A percentile compares a stretch with the other conserved stretches of the same genome.
These are phyloP conservation scores for Letharia lupina DNA, from an alignment of 495 filamentous ascomycete genomes.

Conservation along the genomic window DNA sequence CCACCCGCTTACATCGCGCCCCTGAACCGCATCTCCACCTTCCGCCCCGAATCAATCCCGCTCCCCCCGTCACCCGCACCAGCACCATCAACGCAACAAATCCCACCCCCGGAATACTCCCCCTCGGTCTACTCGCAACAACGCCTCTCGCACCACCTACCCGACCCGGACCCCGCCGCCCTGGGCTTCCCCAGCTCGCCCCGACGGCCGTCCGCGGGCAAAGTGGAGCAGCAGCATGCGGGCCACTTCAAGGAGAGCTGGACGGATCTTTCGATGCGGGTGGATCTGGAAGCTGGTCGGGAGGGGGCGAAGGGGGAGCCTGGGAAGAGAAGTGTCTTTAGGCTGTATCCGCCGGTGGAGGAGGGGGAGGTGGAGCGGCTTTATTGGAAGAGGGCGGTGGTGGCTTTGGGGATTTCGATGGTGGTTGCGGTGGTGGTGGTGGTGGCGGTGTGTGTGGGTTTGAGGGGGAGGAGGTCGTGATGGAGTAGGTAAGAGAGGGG, in stretches of 20 bases:
- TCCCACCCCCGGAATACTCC: not conserved
- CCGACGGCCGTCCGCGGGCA: not conserved
- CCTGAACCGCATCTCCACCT: not conserved
- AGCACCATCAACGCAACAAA: not conserved
- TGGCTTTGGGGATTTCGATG: not conserved
- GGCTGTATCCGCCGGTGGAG: not conserved
- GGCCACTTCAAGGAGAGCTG: not conserved
- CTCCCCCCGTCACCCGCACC: not conserved
- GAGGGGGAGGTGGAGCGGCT: not conserved
- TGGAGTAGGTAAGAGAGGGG: not conserved
- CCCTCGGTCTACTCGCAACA: not conserved
- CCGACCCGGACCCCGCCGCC: too few species aligned
- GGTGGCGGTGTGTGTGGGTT: not conserved
- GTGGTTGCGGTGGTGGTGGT: not conserved
- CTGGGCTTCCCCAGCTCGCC: not conserved
- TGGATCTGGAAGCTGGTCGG: not conserved
- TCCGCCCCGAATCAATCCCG: too few species aligned
- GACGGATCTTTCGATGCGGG: not conserved
- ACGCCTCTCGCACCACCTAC: not conserved
- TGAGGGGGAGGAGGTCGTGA: not conserved
- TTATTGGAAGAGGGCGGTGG: not conserved
- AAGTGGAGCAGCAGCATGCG: not conserved
- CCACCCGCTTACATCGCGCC: slow-evolving; percentile 6
- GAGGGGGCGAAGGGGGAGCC: not conserved
- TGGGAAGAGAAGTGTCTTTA: not conserved